phyloP scores from a whole-genome alignment of 768 basidiomycete genomes.

The Dioszegia crocea region DNA sequence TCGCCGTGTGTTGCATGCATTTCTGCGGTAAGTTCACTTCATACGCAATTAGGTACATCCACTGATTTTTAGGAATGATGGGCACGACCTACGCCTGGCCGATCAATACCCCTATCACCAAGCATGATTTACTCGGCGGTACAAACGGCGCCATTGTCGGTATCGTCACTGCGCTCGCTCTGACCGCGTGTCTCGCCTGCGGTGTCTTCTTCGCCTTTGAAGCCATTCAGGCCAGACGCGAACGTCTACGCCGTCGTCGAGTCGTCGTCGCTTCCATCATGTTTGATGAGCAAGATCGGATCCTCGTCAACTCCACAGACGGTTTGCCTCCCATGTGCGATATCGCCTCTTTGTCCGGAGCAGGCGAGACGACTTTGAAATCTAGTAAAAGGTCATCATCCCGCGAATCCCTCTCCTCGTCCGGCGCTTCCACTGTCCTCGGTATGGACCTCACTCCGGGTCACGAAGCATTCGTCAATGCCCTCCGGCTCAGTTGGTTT shows the following conservation, averaged over 20 bases:
- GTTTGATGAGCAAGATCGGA: constrained; percentile 43
- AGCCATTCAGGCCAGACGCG: constrained; percentile 21
- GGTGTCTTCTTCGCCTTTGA: constrained; percentile 42
- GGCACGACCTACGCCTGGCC: constrained; percentile 44
- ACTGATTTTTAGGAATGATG: constrained; percentile 36
- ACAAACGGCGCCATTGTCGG: constrained; percentile 46
- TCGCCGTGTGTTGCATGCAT: constrained; percentile 48
- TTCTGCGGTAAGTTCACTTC: constrained; percentile 39
- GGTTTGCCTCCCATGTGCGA: constrained; percentile 49
- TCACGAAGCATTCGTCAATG: constrained; percentile 50
- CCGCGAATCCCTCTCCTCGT: constrained; percentile 11
- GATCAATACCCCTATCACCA: constrained; percentile 13
- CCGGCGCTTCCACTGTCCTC: constrained; percentile 38
- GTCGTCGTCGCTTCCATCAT: constrained; percentile 49
- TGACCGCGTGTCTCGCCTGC: constrained; percentile 45
- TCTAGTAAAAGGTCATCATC: constrained; percentile 4
- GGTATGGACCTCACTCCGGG: constrained; percentile 47
- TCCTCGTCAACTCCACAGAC: constrained; percentile 48
- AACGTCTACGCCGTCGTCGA: constrained; percentile 36
- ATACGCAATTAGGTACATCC: not conserved
- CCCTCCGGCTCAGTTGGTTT: constrained; percentile 46
- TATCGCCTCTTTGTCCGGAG: constrained; percentile 34
- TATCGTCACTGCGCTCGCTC: constrained; percentile 45
- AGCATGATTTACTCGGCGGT: constrained; percentile 26
- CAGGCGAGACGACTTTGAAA: constrained; percentile 5